Evolutionary conservation across 805 yeast genomes (phyloP).

Genomic region (Hanseniaspora lindneri): DNA sequence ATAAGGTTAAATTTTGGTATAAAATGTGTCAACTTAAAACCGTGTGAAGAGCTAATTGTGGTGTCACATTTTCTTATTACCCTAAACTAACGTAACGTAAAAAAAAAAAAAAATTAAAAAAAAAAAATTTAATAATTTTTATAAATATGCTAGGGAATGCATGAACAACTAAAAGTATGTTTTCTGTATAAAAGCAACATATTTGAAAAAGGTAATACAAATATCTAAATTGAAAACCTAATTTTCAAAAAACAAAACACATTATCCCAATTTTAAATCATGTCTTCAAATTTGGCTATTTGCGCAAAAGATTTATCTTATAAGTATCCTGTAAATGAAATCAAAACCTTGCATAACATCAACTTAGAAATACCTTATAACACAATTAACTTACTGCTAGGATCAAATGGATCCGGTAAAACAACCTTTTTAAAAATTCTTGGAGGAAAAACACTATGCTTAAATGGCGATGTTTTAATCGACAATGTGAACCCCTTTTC

Average conservation of each 20-base stretch:
- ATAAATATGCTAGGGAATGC: too few species aligned
- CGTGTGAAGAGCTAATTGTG: too few species aligned
- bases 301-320: constrained; percentile 56
- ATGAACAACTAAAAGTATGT: too few species aligned
- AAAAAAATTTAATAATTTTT: too few species aligned
- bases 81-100: too few species aligned
- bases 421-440: constrained; percentile 73
- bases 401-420: constrained; percentile 97
- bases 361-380: constrained; percentile 53
- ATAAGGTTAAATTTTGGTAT: too few species aligned
- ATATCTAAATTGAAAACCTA: not conserved
- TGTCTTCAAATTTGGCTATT: constrained; percentile 35
- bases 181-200: too few species aligned
- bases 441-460: constrained; percentile 83
- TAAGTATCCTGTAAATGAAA: constrained; percentile 46
- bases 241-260: too few species aligned
- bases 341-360: constrained; percentile 58
- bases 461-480: constrained; percentile 55
- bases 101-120: too few species aligned
- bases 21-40: too few species aligned
- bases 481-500: constrained; percentile 84
- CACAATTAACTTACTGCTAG: constrained; percentile 66
- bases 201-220: too few species aligned
- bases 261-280: not conserved
- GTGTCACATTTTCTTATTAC: too few species aligned